phyloP scores from a whole-genome alignment of 2,329 filamentous ascomycete species.

The Sclerotinia spermophila region DNA sequence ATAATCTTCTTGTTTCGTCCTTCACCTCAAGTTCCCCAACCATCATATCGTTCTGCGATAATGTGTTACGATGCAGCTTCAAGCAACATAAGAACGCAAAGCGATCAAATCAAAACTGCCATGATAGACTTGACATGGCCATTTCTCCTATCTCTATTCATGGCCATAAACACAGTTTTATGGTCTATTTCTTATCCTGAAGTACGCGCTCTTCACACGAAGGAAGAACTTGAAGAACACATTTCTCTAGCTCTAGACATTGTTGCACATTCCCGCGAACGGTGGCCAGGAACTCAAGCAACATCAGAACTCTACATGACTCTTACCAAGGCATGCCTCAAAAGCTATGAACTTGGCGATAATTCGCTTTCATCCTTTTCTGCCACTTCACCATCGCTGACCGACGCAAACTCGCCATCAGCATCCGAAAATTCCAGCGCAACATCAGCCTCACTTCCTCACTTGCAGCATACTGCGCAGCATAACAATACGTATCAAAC shows the following conservation, averaged over 20 bases:
- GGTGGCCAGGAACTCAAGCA: conserved; percentile 87
- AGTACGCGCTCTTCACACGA: conserved; percentile 67
- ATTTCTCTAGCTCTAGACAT: conserved; percentile 73
- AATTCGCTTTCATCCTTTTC: conserved; percentile 46
- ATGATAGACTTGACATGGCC: conserved; percentile 90
- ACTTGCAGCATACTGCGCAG: conserved; percentile 39
- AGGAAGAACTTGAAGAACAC: conserved; percentile 72
- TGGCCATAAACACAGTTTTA: conserved; percentile 84
- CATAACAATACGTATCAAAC: conserved; percentile 19
- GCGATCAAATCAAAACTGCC: conserved; percentile 71
- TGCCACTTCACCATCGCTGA: conserved; percentile 41
- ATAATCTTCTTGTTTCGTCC: conserved; percentile 83
- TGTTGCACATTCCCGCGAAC: conserved; percentile 73
- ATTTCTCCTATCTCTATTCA: conserved; percentile 84
- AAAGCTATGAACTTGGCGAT: conserved; percentile 71
- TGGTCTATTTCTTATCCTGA: conserved; percentile 89
- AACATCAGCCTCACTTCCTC: conserved; percentile 37
- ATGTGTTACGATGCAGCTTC: conserved; percentile 80
- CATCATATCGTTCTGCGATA: conserved; percentile 71
- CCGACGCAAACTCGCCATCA: conserved; percentile 47
- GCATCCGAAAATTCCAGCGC: conserved; percentile 42
- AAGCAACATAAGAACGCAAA: conserved; percentile 77
- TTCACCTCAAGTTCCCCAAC: conserved; percentile 85
- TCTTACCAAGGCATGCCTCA: conserved; percentile 79
- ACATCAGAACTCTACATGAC: conserved; percentile 84